These are phyloP conservation scores for Aspergillus sparsus DNA, from an alignment of 495 filamentous ascomycete species.

Conservation along the genomic window DNA sequence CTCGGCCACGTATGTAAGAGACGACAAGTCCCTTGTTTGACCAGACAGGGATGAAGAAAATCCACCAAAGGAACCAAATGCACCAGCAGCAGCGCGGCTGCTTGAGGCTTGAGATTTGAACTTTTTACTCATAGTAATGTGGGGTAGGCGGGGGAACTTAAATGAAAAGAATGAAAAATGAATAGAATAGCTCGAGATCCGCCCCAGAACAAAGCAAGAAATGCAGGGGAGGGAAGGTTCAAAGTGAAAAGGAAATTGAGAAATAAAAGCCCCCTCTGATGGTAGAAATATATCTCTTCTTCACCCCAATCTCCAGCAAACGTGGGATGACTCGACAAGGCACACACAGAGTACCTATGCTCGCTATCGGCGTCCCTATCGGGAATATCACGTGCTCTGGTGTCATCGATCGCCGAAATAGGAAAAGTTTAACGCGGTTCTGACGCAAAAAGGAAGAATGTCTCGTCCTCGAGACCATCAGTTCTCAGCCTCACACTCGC, in stretches of 20 bases:
- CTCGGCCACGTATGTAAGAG: slow-evolving; percentile 80
- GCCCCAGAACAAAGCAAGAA: neutral
- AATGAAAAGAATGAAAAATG: neutral
- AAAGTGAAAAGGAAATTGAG: neutral
- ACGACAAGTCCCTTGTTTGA: slow-evolving; percentile 53
- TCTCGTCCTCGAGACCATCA: slow-evolving; percentile 18
- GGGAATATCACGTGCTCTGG: slow-evolving; percentile 43
- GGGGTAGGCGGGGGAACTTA: slow-evolving; percentile 39
- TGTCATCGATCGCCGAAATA: slow-evolving; percentile 42
- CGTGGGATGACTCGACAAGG: neutral
- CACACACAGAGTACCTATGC: slow-evolving; percentile 3
- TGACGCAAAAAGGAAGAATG: slow-evolving; percentile 13
- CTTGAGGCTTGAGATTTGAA: slow-evolving; percentile 74
- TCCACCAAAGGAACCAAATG: slow-evolving; percentile 50
- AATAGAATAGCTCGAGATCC: neutral
- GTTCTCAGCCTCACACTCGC: slow-evolving; percentile 28
- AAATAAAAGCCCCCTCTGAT: neutral
- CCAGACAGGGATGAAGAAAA: slow-evolving; percentile 48
- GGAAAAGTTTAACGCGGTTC: slow-evolving; percentile 34
- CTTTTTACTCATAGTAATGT: slow-evolving; percentile 63
- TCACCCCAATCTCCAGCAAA: slow-evolving; percentile 2
- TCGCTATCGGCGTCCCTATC: slow-evolving; percentile 36
- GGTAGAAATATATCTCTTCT: slow-evolving; percentile 1
- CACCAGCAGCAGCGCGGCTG: slow-evolving; percentile 59
- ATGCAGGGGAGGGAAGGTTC: slow-evolving; percentile 1